Evolutionary conservation across 2,329 filamentous ascomycete species (phyloP).

Genomic region (Hirsutella minnesotensis): DNA sequence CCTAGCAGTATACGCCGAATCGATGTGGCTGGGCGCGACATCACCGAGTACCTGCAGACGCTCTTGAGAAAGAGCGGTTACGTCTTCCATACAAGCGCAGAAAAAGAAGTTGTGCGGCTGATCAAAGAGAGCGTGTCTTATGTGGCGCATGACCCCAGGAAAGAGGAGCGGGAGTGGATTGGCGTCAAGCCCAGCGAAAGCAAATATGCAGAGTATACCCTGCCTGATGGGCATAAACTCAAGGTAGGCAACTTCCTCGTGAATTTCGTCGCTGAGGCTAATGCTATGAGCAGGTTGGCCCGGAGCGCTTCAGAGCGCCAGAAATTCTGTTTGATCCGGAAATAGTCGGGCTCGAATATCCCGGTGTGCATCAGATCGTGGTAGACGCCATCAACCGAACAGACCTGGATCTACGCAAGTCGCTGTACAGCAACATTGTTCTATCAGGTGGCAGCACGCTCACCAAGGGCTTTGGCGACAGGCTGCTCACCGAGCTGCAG

Average conservation of each 20-base stretch:
- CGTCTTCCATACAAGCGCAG: conserved; percentile 92
- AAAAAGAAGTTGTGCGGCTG: conserved; percentile 95
- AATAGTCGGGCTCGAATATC: conserved; percentile 92
- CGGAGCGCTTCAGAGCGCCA: conserved; percentile 88
- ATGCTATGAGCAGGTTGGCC: conserved; percentile 51
- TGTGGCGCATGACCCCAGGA: conserved; percentile 78
- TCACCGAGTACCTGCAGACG: conserved; percentile 89
- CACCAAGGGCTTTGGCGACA: conserved; percentile 93
- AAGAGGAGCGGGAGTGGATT: conserved; percentile 94
- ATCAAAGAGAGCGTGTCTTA: conserved; percentile 96
- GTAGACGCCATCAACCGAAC: conserved; percentile 92
- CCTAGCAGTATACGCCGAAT: conserved; percentile 90
- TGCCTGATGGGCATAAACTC: conserved; percentile 88
- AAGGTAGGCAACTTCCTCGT: conserved; percentile 44
- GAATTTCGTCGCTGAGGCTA: neutral
- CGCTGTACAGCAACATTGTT: conserved; percentile 92
- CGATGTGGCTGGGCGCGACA: conserved; percentile 89
- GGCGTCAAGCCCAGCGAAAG: conserved; percentile 64
- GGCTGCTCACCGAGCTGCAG: conserved; percentile 84
- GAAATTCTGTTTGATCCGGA: conserved; percentile 98
- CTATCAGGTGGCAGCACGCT: conserved; percentile 91
- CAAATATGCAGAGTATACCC: conserved; percentile 73
- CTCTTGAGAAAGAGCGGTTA: conserved; percentile 85
- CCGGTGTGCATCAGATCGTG: conserved; percentile 93
- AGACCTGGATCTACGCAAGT: conserved; percentile 89